A percentile compares a stretch with the other conserved stretches of the same genome.
Conservation (phyloP, 2,329 filamentous ascomycete species). For the Dactylellina parvicollis region DNA sequence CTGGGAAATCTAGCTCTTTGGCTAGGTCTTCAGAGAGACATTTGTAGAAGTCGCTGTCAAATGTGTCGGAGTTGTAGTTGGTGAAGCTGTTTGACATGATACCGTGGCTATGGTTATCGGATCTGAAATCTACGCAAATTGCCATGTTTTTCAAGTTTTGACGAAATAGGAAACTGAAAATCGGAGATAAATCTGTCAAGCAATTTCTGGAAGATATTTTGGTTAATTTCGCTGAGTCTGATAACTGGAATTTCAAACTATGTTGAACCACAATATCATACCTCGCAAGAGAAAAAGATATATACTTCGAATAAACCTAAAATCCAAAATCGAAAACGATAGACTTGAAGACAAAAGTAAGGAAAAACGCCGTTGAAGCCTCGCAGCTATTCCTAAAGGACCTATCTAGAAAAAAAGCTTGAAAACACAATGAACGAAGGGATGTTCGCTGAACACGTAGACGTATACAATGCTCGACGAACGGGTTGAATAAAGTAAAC, state of each 20-base stretch:
- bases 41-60: slow-evolving; percentile 53
- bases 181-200: background rate
- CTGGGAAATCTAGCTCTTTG: slow-evolving; percentile 51
- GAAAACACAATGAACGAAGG: slow-evolving; percentile 36
- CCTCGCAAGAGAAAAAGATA: slow-evolving; percentile 5
- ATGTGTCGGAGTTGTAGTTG: slow-evolving; percentile 32
- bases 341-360: slow-evolving; percentile 7
- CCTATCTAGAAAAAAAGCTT: slow-evolving; percentile 19
- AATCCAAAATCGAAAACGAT: background rate
- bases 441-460: slow-evolving; percentile 31
- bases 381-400: slow-evolving; percentile 32
- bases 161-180: background rate
- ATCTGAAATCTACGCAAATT: slow-evolving; percentile 34
- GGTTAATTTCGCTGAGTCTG: too few relatives aligned
- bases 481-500: slow-evolving; percentile 16
- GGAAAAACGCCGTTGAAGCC: slow-evolving; percentile 47
- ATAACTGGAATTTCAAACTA: too few relatives aligned
- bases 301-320: background rate
- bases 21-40: slow-evolving; percentile 52
- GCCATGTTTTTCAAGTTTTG: slow-evolving; percentile 23
- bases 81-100: slow-evolving; percentile 8
- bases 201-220: too few relatives aligned
- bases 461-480: slow-evolving; percentile 20
- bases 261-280: background rate
- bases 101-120: slow-evolving; percentile 17